A percentile compares a stretch with the other conserved stretches of the same genome.
Evolutionary conservation across 1,284 basidiomycete species (phyloP).

Genomic region (Quambalaria eucalypti): DNA sequence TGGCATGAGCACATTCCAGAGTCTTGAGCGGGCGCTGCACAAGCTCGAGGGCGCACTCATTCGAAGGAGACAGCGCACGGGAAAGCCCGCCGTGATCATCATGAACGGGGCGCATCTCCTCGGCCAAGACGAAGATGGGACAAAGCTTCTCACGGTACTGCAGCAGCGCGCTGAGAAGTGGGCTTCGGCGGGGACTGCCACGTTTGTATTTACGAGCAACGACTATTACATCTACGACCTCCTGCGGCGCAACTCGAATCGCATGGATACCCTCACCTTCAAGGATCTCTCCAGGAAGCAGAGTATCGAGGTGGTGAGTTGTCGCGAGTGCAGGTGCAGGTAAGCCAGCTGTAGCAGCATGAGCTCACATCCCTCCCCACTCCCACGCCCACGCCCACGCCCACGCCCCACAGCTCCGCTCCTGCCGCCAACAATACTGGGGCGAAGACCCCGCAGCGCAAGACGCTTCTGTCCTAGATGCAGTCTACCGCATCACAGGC

Average conservation of each 20-base stretch:
- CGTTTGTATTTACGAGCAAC: slow-evolving; percentile 33
- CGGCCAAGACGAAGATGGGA: slow-evolving; percentile 26
- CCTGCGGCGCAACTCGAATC: slow-evolving; percentile 29
- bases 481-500: slow-evolving; percentile 35
- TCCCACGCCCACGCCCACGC: not conserved
- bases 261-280: slow-evolving; percentile 42
- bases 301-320: slow-evolving; percentile 27
- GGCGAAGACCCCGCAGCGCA: slow-evolving; percentile 22
- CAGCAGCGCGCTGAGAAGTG: slow-evolving; percentile 41
- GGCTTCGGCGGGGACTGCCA: slow-evolving; percentile 33
- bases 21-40: slow-evolving; percentile 34
- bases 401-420: not conserved
- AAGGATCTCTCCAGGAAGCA: slow-evolving; percentile 28
- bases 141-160: slow-evolving; percentile 32
- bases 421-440: slow-evolving; percentile 36
- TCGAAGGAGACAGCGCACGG: slow-evolving; percentile 18
- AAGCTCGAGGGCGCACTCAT: slow-evolving; percentile 39
- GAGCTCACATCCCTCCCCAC: not conserved
- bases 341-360: no score
- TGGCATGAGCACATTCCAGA: slow-evolving; percentile 34
- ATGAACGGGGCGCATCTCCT: slow-evolving; percentile 39
- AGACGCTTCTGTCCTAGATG: slow-evolving; percentile 19
- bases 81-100: slow-evolving; percentile 38
- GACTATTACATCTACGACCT: slow-evolving; percentile 39
- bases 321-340: not conserved